phyloP scores from a whole-genome alignment of 2,329 filamentous ascomycete genomes.

The Leptographium flavum region DNA sequence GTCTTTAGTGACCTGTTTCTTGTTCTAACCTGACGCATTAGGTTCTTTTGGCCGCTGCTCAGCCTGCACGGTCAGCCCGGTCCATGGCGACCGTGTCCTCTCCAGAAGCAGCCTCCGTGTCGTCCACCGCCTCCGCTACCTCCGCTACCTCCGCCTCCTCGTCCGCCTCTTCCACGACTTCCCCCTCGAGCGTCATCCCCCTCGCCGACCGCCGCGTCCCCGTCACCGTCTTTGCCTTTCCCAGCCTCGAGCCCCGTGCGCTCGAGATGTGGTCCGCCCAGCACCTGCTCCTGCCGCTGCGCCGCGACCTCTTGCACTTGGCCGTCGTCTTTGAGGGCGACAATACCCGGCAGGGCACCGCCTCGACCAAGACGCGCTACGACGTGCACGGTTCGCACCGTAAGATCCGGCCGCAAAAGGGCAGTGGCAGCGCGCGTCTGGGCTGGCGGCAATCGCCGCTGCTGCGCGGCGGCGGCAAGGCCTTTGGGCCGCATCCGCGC shows the following conservation, averaged over 20 bases:
- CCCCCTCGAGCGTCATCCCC: background rate
- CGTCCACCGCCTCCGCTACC: background rate
- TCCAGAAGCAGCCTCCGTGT: background rate
- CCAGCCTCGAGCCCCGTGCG: slow-evolving; percentile 66
- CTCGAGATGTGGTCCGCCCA: slow-evolving; percentile 67
- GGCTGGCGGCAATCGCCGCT: slow-evolving; percentile 74
- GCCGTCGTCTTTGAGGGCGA: slow-evolving; percentile 91
- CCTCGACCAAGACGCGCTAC: slow-evolving; percentile 63
- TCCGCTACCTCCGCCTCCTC: background rate
- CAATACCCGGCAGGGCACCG: slow-evolving; percentile 73
- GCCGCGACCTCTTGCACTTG: slow-evolving; percentile 82
- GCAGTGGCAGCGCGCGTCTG: slow-evolving; percentile 62
- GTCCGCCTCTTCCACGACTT: background rate
- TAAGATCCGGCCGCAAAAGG: slow-evolving; percentile 82
- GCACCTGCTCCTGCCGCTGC: slow-evolving; percentile 75
- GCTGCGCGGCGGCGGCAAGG: slow-evolving; percentile 71
- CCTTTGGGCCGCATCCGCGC: slow-evolving; percentile 79
- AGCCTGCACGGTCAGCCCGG: too few relatives aligned
- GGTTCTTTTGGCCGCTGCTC: too few relatives aligned
- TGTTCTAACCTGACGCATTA: too few relatives aligned
- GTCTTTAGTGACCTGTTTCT: too few relatives aligned
- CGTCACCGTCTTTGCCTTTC: slow-evolving; percentile 82
- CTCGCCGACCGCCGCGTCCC: slow-evolving; percentile 55
- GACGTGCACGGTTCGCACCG: slow-evolving; percentile 73
- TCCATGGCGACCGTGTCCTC: background rate